Evolutionary conservation across 2,329 filamentous ascomycete species (phyloP), one percentile per base, ranked within the genome.

Genomic region (Verticillium nubilum): DNA sequence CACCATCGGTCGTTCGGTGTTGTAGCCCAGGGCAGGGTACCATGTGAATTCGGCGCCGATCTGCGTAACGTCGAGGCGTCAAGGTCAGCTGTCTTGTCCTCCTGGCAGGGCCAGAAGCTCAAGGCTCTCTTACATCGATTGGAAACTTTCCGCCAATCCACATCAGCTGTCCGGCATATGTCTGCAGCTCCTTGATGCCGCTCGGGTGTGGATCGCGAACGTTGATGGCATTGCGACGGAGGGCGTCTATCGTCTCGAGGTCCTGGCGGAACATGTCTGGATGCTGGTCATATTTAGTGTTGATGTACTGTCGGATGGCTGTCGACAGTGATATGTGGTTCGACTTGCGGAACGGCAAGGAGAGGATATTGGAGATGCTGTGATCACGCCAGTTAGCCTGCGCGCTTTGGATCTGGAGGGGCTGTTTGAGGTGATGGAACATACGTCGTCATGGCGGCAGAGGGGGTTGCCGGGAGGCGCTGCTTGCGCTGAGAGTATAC

Each of bases 111-210:
- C 19, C 13, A 9, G 19, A 10, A 50, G 42, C 7, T 23, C 12
- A 13, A 9, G 47, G 54, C 28, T 58, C 52, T 73, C 82, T 64
- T 76, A 94, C 90, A 77, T 98, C 95, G 66, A 97, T 91, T 15
- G 95, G 95, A 70, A 99, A 98, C 77, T 99, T 99, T 62, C 91
- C 92, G 58, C 89, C 86, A 67, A 98, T 87, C 91, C 93, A 98
- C 63, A 92, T 88, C 59, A 99, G 80, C 79, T 99, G 95, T 12
- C 89, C 94, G 4, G 92, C 92, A 75, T 99, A 99, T 17, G 86
- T 84, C 70, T 95, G 88, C n/a, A 99, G 82, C 78, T 94, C 95
- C 70, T 85, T 88, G 66, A 97, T 84, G 25, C 94, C 94, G 71
- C 89, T 96, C 5, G 85, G 79, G 70, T 99, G 95, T 2, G 95